These are phyloP conservation scores for Pleurotus pulmonarius DNA, from an alignment of 768 basidiomycete genomes.

Conservation along the genomic window DNA sequence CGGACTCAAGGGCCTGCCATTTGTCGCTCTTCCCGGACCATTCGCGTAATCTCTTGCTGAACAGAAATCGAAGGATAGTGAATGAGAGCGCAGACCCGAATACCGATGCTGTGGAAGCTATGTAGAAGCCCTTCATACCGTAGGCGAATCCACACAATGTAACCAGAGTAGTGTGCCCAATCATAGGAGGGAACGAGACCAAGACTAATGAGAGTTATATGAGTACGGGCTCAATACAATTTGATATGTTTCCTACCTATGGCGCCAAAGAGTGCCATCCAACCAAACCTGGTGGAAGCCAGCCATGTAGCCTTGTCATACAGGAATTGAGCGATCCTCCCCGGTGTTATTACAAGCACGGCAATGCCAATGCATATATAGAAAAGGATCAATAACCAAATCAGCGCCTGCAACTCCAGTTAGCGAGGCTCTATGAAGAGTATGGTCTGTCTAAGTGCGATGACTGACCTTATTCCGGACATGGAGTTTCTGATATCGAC, in stretches of 20 bases:
- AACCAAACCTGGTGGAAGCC: slow-evolving; percentile 57
- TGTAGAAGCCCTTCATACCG: slow-evolving; percentile 71
- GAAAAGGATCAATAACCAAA: slow-evolving; percentile 58
- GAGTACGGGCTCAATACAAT: background rate
- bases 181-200: slow-evolving; percentile 55
- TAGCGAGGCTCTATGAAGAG: too few species aligned
- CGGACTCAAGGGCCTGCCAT: slow-evolving; percentile 76
- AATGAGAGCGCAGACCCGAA: slow-evolving; percentile 65
- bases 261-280: slow-evolving; percentile 46
- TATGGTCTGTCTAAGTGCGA: too few species aligned
- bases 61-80: slow-evolving; percentile 53
- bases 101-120: slow-evolving; percentile 59
- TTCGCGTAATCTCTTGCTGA: slow-evolving; percentile 47
- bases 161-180: slow-evolving; percentile 65
- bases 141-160: slow-evolving; percentile 82
- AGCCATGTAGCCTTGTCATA: slow-evolving; percentile 67
- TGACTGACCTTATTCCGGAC: slow-evolving; percentile 49
- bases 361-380: slow-evolving; percentile 44
- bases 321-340: slow-evolving; percentile 61
- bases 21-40: slow-evolving; percentile 65
- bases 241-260: slow-evolving; percentile 40
- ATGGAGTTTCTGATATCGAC: slow-evolving; percentile 47
- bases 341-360: slow-evolving; percentile 54
- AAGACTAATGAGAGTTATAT: slow-evolving; percentile 27
- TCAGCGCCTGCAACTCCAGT: slow-evolving; percentile 37